These are phyloP conservation scores for Achlya hypogyna DNA, from an alignment of 352 stramenopile species.

Conservation along the genomic window DNA sequence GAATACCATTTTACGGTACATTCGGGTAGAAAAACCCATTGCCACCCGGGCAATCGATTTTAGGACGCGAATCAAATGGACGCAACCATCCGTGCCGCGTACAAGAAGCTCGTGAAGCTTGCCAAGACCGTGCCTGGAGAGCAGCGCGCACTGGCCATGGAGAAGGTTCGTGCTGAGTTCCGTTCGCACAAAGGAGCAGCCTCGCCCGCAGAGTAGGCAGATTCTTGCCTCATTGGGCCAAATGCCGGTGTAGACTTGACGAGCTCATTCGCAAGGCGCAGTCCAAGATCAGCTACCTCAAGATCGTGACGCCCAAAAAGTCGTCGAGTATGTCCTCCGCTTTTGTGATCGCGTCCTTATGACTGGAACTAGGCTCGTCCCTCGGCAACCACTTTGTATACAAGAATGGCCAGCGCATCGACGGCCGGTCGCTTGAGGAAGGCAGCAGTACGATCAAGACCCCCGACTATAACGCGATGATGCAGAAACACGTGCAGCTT, in stretches of 20 bases:
- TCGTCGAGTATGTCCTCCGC: conserved; percentile 31
- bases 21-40: too few relatives aligned
- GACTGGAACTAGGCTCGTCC: conserved; percentile 31
- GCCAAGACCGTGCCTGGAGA: conserved; percentile 60
- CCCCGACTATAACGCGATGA: conserved; percentile 55
- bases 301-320: conserved; percentile 74
- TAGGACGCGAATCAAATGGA: too few relatives aligned
- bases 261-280: conserved; percentile 65
- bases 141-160: conserved; percentile 53
- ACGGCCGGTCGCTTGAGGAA: conserved; percentile 30
- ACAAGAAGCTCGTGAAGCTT: conserved; percentile 77
- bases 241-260: conserved; percentile 34
- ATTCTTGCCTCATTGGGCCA: neutral
- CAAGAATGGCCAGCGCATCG: conserved; percentile 64
- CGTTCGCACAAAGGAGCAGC: conserved; percentile 43
- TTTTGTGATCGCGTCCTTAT: neutral
- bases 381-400: conserved; percentile 70
- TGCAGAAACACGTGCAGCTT: conserved; percentile 66
- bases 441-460: conserved; percentile 54
- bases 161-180: conserved; percentile 73
- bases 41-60: too few relatives aligned
- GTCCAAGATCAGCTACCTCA: conserved; percentile 73
- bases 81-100: conserved; percentile 36
- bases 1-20: neutral
- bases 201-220: conserved; percentile 53